phyloP scores from a whole-genome alignment of 164 flowering plant species.

The Aristolochia fimbriata region DNA sequence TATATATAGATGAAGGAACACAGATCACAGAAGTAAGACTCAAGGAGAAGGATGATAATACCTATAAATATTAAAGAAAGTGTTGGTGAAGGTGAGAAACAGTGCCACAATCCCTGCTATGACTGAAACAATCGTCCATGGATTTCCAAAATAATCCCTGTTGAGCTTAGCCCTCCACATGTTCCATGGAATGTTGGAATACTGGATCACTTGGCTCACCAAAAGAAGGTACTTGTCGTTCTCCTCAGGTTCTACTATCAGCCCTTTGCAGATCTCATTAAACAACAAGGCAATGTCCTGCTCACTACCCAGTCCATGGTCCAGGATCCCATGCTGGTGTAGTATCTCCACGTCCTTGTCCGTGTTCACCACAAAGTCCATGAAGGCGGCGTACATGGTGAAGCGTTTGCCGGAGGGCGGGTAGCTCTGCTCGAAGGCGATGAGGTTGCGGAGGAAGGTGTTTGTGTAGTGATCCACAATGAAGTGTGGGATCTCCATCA shows the following conservation, averaged over 20 bases:
- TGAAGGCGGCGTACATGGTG: slow-evolving; percentile 2
- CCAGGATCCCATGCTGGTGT: background rate
- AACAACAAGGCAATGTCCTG: slow-evolving; percentile 2
- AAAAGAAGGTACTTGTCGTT: background rate
- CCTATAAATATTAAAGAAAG: background rate
- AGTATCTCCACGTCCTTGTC: slow-evolving; percentile 2
- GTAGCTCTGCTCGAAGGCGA: slow-evolving; percentile 3
- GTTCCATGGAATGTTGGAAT: background rate
- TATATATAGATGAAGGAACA: no score
- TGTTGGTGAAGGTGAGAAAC: background rate
- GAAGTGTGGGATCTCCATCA: slow-evolving; percentile 1
- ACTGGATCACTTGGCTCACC: background rate
- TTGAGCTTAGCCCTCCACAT: slow-evolving; percentile 1
- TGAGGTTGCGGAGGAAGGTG: slow-evolving; percentile 3
- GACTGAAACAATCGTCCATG: slow-evolving; percentile 1
- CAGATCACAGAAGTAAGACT: no score
- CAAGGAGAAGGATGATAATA: background rate
- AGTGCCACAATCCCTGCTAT: background rate
- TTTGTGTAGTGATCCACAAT: background rate
- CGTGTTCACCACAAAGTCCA: slow-evolving; percentile 1
- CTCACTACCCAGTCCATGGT: background rate
- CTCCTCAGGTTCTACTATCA: background rate
- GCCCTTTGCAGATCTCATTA: slow-evolving; percentile 2
- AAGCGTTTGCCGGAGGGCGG: background rate
- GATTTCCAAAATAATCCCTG: slow-evolving; percentile 2